These are phyloP conservation scores for Pneumocystis carinii DNA, from an alignment of 1,139 yeast species.

Conservation along the genomic window DNA sequence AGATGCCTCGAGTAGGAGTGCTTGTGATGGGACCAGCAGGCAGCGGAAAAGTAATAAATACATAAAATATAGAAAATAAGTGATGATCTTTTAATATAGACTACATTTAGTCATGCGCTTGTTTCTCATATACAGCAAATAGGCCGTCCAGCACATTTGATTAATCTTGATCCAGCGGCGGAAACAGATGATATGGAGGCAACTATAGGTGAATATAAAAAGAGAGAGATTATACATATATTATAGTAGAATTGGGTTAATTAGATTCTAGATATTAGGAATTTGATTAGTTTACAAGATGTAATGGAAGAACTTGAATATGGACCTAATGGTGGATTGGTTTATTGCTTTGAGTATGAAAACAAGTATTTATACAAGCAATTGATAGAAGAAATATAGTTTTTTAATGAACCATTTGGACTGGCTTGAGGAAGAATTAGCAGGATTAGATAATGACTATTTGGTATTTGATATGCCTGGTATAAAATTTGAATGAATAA, in stretches of 20 bases:
- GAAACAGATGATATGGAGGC: conserved; percentile 84
- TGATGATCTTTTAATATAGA: conserved; percentile 20
- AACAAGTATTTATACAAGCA: conserved; percentile 8
- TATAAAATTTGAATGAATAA: conserved; percentile 21
- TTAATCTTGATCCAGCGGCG: conserved; percentile 94
- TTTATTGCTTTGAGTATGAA: conserved; percentile 72
- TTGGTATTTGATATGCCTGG: conserved; percentile 88
- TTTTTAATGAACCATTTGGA: conserved; percentile 69
- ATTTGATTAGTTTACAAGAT: conserved; percentile 73
- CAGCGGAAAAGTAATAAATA: conserved; percentile 48
- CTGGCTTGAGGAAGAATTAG: conserved; percentile 68
- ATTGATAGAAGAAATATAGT: conserved; percentile 2
- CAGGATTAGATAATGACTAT: conserved; percentile 63
- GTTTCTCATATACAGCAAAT: conserved; percentile 77
- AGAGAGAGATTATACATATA: not conserved
- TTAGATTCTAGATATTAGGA: conserved; percentile 51
- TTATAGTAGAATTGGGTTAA: not conserved
- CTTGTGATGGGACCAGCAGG: conserved; percentile 96
- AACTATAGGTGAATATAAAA: conserved; percentile 32
- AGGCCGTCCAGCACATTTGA: conserved; percentile 88
- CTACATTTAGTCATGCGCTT: conserved; percentile 79
- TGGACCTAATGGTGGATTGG: conserved; percentile 93
- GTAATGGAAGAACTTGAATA: conserved; percentile 66
- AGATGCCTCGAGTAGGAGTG: conserved; percentile 92
- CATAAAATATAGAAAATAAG: not conserved